phyloP scores from a whole-genome alignment of 768 basidiomycete genomes.

The Serendipita vermifera region DNA sequence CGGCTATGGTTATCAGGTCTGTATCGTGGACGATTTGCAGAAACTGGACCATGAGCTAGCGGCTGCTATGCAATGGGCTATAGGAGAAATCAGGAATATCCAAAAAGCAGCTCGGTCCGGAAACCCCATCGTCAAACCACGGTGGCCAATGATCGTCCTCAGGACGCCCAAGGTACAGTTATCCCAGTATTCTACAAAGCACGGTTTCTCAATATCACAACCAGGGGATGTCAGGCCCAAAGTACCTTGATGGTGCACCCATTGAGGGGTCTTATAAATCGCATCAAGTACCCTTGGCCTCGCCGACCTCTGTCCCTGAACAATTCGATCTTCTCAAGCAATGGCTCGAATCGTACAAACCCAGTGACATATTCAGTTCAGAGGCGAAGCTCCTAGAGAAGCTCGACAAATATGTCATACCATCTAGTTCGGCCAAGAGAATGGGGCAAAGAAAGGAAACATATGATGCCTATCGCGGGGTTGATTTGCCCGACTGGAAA shows the following conservation, averaged over 20 bases:
- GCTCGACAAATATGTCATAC: conserved; percentile 45
- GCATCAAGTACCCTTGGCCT: conserved; percentile 80
- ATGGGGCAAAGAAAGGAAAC: conserved; percentile 60
- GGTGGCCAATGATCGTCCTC: conserved; percentile 79
- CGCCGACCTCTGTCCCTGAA: conserved; percentile 46
- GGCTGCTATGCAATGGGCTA: conserved; percentile 70
- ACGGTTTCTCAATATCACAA: not conserved
- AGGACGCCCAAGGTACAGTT: conserved; percentile 63
- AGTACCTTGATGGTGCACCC: conserved; percentile 48
- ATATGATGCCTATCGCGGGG: conserved; percentile 46
- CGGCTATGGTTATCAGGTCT: conserved; percentile 80
- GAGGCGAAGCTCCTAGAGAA: conserved; percentile 21
- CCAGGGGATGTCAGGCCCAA: conserved; percentile 57
- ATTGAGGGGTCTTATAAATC: conserved; percentile 74
- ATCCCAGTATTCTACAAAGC: not conserved
- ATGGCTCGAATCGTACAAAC: conserved; percentile 66
- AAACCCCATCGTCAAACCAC: conserved; percentile 70
- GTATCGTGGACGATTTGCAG: conserved; percentile 56
- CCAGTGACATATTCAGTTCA: conserved; percentile 48
- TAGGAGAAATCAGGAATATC: conserved; percentile 55
- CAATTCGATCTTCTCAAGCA: conserved; percentile 50
- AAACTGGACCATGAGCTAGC: conserved; percentile 70
- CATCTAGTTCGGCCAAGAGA: conserved; percentile 49
- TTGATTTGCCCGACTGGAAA: conserved; percentile 57
- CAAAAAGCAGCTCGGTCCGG: conserved; percentile 67